A percentile compares a stretch with the other conserved stretches of the same genome.
phyloP scores from a whole-genome alignment of 345 rosid genomes.

The Camelina sativa region DNA sequence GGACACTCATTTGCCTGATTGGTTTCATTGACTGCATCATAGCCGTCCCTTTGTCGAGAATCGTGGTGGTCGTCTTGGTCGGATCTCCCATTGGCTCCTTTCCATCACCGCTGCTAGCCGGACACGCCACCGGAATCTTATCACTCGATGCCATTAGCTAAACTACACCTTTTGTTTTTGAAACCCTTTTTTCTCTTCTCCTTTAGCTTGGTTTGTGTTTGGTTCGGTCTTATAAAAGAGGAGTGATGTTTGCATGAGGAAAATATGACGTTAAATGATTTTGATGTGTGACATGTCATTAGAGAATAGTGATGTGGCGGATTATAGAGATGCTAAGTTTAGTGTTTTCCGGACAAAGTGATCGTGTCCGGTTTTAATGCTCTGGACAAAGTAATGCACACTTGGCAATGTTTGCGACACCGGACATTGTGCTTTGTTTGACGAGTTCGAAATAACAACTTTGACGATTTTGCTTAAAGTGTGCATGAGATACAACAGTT shows the following conservation, averaged over 20 bases:
- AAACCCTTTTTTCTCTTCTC: not conserved
- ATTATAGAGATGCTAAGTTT: not conserved
- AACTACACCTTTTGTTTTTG: not conserved
- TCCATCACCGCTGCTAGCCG: constrained; percentile 34
- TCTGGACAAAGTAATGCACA: constrained; percentile 31
- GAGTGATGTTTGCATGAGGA: constrained; percentile 13
- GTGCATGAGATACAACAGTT: not conserved
- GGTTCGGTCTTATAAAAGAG: constrained; percentile 16
- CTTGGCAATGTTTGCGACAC: constrained; percentile 29
- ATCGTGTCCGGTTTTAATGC: constrained; percentile 8
- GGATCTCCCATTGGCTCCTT: constrained; percentile 52
- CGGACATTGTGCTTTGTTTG: constrained; percentile 20
- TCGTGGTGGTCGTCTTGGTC: constrained; percentile 52
- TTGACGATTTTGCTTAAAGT: not conserved
- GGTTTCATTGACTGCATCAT: constrained; percentile 79
- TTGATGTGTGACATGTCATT: constrained; percentile 2
- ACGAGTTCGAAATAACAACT: constrained; percentile 19
- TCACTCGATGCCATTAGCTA: constrained; percentile 41
- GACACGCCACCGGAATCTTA: constrained; percentile 39
- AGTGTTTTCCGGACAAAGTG: not conserved
- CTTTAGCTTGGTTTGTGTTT: not conserved
- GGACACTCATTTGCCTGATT: constrained; percentile 64
- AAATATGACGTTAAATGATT: not conserved
- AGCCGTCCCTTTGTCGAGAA: constrained; percentile 60
- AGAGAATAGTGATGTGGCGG: not conserved